These are phyloP conservation scores for Ramaria sp. DNA, from an alignment of 768 basidiomycete species.

Conservation along the genomic window DNA sequence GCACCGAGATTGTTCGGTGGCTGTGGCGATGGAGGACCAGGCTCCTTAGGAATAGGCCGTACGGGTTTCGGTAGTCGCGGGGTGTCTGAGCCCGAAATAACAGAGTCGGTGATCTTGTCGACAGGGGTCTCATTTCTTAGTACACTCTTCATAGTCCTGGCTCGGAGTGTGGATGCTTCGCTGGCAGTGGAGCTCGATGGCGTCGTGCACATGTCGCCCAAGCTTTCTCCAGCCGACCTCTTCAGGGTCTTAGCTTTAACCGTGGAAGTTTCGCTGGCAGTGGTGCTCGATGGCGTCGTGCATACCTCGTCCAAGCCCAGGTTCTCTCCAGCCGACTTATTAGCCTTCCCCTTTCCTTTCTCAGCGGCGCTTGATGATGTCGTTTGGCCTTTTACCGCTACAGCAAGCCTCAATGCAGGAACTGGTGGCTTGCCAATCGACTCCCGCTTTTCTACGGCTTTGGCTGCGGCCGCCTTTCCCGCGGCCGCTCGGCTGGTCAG, in stretches of 20 bases:
- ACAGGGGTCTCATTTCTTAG: constrained; percentile 10
- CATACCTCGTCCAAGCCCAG: too few species aligned
- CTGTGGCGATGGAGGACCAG: constrained; percentile 2
- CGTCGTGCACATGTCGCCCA: constrained; percentile 30
- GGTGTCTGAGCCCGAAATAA: constrained; percentile 19
- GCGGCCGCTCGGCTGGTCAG: constrained; percentile 10
- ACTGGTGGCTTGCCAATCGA: constrained; percentile 3
- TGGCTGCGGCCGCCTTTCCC: constrained; percentile 11
- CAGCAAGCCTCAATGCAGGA: constrained; percentile 15
- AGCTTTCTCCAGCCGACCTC: constrained; percentile 12
- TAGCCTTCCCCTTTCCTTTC: constrained; percentile 15
- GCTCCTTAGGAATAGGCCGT: constrained; percentile 10
- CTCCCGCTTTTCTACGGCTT: constrained; percentile 3
- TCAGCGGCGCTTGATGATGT: constrained; percentile 13
- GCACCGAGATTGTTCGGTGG: constrained; percentile 32
- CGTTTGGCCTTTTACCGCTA: constrained; percentile 18
- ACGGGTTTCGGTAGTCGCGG: constrained; percentile 16
- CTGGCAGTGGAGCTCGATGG: constrained; percentile 22
- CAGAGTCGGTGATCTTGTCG: constrained; percentile 17
- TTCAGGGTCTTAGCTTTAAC: constrained; percentile 17
- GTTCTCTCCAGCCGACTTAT: constrained; percentile 11
- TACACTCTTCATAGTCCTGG: constrained; percentile 16
- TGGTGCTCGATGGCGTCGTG: constrained; percentile 12
- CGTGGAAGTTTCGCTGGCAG: too few species aligned
- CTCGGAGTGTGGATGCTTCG: constrained; percentile 30